phyloP scores from a whole-genome alignment of 192 early-diverging fungal genomes.

The Coemansia sp. region DNA sequence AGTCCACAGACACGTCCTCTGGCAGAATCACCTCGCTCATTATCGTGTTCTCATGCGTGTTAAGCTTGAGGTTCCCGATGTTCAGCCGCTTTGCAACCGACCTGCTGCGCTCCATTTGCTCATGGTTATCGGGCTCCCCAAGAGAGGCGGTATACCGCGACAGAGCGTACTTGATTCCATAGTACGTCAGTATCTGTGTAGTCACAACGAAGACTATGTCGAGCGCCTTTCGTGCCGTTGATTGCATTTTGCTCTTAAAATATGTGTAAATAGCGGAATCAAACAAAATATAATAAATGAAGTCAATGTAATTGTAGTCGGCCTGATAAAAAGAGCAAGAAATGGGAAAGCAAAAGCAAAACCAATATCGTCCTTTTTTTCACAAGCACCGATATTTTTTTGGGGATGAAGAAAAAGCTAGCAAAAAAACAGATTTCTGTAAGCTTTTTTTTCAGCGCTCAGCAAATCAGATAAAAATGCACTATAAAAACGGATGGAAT shows the following conservation, averaged over 20 bases:
- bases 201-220: constrained; percentile 70
- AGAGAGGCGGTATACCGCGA: constrained; percentile 70
- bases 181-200: constrained; percentile 87
- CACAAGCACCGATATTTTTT: too few relatives aligned
- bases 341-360: neutral
- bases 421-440: neutral
- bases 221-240: constrained; percentile 52
- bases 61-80: constrained; percentile 65
- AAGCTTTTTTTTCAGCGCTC: too few relatives aligned
- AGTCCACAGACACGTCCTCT: constrained; percentile 85
- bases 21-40: constrained; percentile 91
- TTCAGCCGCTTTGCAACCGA: constrained; percentile 37
- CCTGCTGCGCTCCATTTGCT: constrained; percentile 70
- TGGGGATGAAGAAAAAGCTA: too few relatives aligned
- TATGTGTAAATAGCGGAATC: constrained; percentile 7
- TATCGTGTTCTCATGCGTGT: constrained; percentile 93
- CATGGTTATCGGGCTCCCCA: constrained; percentile 67
- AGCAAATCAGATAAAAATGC: too few relatives aligned
- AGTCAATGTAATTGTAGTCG: neutral
- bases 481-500: too few relatives aligned
- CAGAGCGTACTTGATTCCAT: constrained; percentile 82
- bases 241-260: constrained; percentile 33
- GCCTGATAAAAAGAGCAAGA: constrained; percentile 3
- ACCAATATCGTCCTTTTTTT: too few relatives aligned
- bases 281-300: neutral